Percentiles rank a stretch among this genome's conserved stretches.
phyloP scores from a whole-genome alignment of 2,329 filamentous ascomycete species.

The Arthrobotrys sinensis region DNA sequence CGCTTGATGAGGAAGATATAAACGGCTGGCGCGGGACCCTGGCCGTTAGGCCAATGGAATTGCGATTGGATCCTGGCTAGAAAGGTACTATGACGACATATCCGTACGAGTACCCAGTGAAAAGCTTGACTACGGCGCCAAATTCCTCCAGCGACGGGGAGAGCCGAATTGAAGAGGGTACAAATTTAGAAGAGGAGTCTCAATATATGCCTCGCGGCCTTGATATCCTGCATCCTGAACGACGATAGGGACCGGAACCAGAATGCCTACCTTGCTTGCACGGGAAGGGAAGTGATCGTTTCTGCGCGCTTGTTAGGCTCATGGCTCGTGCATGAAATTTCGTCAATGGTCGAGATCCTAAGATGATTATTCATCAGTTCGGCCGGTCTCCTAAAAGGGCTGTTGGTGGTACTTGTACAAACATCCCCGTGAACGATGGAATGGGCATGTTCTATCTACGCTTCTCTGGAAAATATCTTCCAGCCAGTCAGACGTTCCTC shows the following conservation, averaged over 20 bases:
- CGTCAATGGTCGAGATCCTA: not conserved
- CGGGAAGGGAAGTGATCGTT: conserved; percentile 10
- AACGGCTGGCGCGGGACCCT: conserved; percentile 52
- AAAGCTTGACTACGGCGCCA: conserved; percentile 39
- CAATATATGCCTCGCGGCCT: not conserved
- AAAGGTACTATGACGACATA: conserved; percentile 46
- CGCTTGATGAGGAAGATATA: conserved; percentile 35
- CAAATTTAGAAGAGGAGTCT: conserved; percentile 26
- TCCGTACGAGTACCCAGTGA: conserved; percentile 27
- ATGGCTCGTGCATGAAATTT: not conserved
- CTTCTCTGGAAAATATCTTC: conserved; percentile 13
- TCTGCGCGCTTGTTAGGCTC: conserved; percentile 36
- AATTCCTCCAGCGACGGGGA: conserved; percentile 38
- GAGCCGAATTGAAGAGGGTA: conserved; percentile 32
- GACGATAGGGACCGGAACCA: conserved; percentile 5
- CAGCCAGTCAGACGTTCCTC: conserved; percentile 22
- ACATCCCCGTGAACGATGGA: not conserved
- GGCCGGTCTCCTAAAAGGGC: conserved; percentile 19
- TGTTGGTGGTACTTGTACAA: not conserved
- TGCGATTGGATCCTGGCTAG: conserved; percentile 9
- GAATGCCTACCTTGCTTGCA: not conserved
- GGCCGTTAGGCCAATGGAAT: conserved; percentile 19
- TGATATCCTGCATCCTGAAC: not conserved
- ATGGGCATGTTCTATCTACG: not conserved
- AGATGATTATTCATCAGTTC: conserved; percentile 50